Evolutionary conservation across 805 yeast genomes (phyloP).

Genomic region (Suhomyces tanzawaensis): DNA sequence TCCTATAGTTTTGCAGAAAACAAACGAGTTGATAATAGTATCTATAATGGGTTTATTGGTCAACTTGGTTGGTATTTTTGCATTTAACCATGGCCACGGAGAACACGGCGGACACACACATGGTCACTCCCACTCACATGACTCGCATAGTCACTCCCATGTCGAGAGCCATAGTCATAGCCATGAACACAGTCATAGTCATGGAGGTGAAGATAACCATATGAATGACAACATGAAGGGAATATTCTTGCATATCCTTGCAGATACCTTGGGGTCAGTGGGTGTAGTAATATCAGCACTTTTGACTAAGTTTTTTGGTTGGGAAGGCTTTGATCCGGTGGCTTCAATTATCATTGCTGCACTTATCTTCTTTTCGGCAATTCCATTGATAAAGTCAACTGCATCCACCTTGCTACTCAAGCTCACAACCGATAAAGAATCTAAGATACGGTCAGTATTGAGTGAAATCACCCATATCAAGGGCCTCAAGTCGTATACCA

Average conservation of each 20-base stretch:
- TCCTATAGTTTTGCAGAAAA: constrained; percentile 76
- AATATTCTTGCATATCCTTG: constrained; percentile 86
- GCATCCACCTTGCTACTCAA: constrained; percentile 69
- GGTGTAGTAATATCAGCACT: constrained; percentile 93
- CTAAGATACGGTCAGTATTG: constrained; percentile 58
- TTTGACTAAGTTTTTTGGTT: constrained; percentile 60
- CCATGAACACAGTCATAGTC: constrained; percentile 24
- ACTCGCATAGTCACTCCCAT: constrained; percentile 34
- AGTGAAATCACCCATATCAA: constrained; percentile 66
- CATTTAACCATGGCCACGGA: constrained; percentile 80
- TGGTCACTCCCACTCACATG: constrained; percentile 37
- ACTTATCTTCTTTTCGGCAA: constrained; percentile 74
- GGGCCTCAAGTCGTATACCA: constrained; percentile 81
- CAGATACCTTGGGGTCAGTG: constrained; percentile 95
- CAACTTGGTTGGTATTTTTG: constrained; percentile 88
- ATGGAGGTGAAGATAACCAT: constrained; percentile 7
- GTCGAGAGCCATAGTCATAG: constrained; percentile 32
- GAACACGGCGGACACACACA: constrained; percentile 43
- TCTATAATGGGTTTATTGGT: constrained; percentile 82
- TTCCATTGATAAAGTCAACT: constrained; percentile 81
- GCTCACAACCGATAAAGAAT: constrained; percentile 58
- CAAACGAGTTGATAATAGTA: constrained; percentile 82
- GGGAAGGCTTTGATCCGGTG: constrained; percentile 87
- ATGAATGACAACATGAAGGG: constrained; percentile 83
- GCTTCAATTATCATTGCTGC: constrained; percentile 86